Evolutionary conservation across 2,329 filamentous ascomycete genomes (phyloP).

Genomic region (Colletotrichum incanum): DNA sequence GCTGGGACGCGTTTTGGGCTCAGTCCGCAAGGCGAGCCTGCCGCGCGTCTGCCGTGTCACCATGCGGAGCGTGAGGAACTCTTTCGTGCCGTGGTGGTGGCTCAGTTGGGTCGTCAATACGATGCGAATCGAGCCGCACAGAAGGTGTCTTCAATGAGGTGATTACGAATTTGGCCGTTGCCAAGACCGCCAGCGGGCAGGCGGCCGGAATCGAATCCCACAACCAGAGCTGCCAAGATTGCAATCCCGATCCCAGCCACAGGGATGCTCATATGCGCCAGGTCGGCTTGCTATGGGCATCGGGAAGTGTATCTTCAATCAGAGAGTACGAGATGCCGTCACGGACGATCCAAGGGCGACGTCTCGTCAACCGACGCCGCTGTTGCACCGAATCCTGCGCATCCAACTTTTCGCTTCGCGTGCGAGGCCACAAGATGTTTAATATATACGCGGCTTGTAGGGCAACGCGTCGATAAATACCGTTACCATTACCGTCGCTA

Average conservation of each 20-base stretch:
- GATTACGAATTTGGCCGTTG: too few species aligned
- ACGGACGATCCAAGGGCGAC: not conserved
- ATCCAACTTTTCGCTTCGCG: not conserved
- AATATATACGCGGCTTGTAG: too few species aligned
- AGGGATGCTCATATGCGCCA: not conserved
- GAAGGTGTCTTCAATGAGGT: too few species aligned
- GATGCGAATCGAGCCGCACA: not conserved
- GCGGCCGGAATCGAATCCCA: not conserved
- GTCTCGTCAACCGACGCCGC: not conserved
- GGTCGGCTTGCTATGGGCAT: not conserved
- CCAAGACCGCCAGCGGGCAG: not conserved
- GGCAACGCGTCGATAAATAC: not conserved
- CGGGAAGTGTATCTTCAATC: not conserved
- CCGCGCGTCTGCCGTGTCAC: not conserved
- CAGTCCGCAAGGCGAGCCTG: not conserved
- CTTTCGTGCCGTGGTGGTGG: not conserved
- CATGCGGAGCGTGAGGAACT: not conserved
- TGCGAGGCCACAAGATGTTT: accelerated
- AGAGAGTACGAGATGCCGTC: not conserved
- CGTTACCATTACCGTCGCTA: not conserved
- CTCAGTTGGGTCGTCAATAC: not conserved
- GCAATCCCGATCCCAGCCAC: not conserved
- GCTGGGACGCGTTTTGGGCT: not conserved
- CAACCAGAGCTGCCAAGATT: too few species aligned
- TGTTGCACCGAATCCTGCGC: not conserved